Evolutionary conservation across 1,284 basidiomycete genomes (phyloP), one percentile per base, ranked within the genome.

Genomic region (Thelephora terrestris): DNA sequence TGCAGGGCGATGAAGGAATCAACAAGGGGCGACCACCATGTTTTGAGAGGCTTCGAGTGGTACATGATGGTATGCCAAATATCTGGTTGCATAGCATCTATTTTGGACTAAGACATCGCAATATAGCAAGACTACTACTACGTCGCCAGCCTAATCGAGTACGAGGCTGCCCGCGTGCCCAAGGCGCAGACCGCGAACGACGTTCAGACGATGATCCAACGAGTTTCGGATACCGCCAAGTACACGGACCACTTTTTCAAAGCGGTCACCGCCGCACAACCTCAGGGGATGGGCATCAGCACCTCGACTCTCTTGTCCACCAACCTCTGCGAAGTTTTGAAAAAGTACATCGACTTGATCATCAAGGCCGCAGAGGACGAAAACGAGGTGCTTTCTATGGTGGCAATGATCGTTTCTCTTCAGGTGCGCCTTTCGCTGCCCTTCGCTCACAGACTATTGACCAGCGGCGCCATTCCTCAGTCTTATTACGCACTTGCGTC

Each of bases 101-200:
- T 45, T 44, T 40, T 5, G 25, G 44, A 25, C 14, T 20, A 2
- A 16, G 39, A 17, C 39, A 7, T 7, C 18, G 7, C 14, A 32
- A 32, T 42, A 18, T 23, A 50, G 49, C 49, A 50, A 50, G 49
- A 50, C 32, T 50, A 43, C 39, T 25, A 44, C 7, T 50, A 50
- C 34, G 47, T 45, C 40, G 24, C 39, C 12, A 24, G 46, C 14
- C 27, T 38, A 21, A 50, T 50, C 25, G 10, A 37, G 3, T 50
- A 32, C 35, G 34, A 46, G 25, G 42, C 24, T 2, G 24, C 42
- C 18, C 50, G 50, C 27, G 21, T 47, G 4, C 10, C 37, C 20
- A 48, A 42, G 3, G 29, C 47, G 17, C 42, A 43, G 9, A 40
- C 38, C 7, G 5, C 40, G 2, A 38, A 38, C 1, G 47, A 45